Conservation (phyloP, 176 grass and related monocot genomes). For the Olyra latifolia region DNA sequence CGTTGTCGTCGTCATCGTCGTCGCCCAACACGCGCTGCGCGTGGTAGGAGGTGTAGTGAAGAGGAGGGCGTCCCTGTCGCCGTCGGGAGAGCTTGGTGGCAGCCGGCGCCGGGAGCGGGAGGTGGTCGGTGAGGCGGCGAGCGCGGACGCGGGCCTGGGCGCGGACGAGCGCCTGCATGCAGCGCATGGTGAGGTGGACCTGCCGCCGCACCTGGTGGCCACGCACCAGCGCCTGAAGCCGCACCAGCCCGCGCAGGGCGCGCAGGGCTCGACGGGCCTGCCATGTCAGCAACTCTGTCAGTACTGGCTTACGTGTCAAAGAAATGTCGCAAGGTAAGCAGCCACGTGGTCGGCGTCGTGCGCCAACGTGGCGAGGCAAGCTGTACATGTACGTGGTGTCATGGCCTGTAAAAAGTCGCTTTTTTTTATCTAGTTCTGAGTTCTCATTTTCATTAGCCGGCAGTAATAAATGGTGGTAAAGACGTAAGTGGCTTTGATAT, state of each 20-base stretch:
- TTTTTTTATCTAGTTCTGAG: no score
- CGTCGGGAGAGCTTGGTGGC: neutral
- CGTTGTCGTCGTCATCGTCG: neutral
- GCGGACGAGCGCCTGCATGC: slow-evolving; percentile 81
- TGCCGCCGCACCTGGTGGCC: slow-evolving; percentile 77
- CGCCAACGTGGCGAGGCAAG: neutral
- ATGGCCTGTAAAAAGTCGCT: no score
- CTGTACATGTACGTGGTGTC: neutral
- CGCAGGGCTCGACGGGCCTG: slow-evolving; percentile 61
- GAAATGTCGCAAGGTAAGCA: neutral
- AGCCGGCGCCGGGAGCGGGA: neutral
- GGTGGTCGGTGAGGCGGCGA: slow-evolving; percentile 39
- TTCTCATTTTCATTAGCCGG: no score
- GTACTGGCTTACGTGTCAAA: neutral
- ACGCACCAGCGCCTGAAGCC: slow-evolving; percentile 77
- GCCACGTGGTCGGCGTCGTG: neutral
- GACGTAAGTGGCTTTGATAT: no score
- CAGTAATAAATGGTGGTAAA: no score
- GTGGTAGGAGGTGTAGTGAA: neutral
- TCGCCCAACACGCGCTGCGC: neutral
- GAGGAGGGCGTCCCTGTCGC: neutral
- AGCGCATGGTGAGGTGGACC: slow-evolving; percentile 72
- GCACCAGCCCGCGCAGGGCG: slow-evolving; percentile 64
- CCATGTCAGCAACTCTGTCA: neutral
- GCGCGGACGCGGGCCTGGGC: slow-evolving; percentile 71